Percentiles rank a stretch among this genome's conserved stretches.
These are phyloP conservation scores for Chaetomiaceae sp. DNA, from an alignment of 2,329 filamentous ascomycete genomes.

Conservation along the genomic window DNA sequence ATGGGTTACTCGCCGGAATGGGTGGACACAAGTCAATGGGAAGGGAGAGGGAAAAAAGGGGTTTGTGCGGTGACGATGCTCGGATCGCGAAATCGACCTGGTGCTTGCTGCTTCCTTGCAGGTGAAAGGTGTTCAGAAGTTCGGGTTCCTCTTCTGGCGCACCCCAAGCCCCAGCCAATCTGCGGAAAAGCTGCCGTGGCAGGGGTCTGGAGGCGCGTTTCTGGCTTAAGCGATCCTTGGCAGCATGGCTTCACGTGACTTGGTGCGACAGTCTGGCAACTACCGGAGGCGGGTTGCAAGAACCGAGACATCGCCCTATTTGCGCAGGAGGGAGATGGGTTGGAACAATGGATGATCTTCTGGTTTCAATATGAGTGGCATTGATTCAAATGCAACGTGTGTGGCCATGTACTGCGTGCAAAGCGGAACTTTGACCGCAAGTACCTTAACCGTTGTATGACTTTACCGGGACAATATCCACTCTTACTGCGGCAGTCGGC, in stretches of 20 bases:
- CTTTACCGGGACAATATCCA: too few species aligned
- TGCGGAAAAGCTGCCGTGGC: slow-evolving; percentile 20
- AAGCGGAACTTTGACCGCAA: too few species aligned
- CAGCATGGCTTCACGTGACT: slow-evolving; percentile 14
- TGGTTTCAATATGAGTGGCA: too few species aligned
- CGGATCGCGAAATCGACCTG: slow-evolving; percentile 7
- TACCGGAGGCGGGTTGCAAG: too few species aligned
- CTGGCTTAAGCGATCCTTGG: slow-evolving; percentile 13
- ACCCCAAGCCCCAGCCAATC: slow-evolving; percentile 20
- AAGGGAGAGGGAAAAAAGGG: background rate
- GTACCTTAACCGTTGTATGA: too few species aligned
- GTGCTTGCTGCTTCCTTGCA: slow-evolving; percentile 2
- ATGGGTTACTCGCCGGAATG: background rate
- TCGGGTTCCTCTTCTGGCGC: slow-evolving; percentile 21
- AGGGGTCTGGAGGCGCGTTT: slow-evolving; percentile 9
- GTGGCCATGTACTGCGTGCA: too few species aligned
- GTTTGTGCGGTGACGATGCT: slow-evolving; percentile 8
- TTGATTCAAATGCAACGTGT: too few species aligned
- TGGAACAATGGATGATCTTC: too few species aligned
- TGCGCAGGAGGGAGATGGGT: too few species aligned
- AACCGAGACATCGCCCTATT: too few species aligned
- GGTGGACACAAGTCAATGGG: background rate
- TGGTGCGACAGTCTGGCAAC: background rate
- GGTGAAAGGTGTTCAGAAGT: slow-evolving; percentile 30
- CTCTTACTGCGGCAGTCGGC: too few species aligned